These are phyloP conservation scores for Nicotiana sylvestris DNA, from an alignment of 257 asterid species.

Conservation along the genomic window DNA sequence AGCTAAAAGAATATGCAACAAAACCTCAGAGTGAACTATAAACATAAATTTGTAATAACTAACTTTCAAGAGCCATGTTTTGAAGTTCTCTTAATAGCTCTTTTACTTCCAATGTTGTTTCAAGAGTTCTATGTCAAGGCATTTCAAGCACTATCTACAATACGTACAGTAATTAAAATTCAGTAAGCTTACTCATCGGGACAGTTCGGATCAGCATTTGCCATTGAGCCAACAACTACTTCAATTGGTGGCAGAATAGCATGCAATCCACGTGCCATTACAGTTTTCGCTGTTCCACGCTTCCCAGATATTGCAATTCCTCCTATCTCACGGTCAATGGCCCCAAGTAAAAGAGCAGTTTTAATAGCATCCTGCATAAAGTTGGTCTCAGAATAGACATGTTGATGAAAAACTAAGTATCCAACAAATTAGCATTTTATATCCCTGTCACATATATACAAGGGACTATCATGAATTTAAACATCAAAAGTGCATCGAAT, in stretches of 20 bases:
- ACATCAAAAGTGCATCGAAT: not conserved
- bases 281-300: slow-evolving; percentile 97
- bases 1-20: not conserved
- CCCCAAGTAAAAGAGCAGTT: slow-evolving; percentile 97
- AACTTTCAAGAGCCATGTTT: slow-evolving; percentile 4
- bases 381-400: slow-evolving; percentile 16
- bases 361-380: slow-evolving; percentile 82
- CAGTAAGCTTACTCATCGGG: slow-evolving; percentile 75
- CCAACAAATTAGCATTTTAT: not conserved
- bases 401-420: not conserved
- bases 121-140: not conserved
- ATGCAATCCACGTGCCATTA: slow-evolving; percentile 98
- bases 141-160: not conserved
- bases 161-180: not conserved
- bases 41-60: not conserved
- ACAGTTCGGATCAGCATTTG: slow-evolving; percentile 76
- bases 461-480: not conserved
- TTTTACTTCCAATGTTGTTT: not conserved
- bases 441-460: not conserved
- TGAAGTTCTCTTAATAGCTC: not conserved
- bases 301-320: slow-evolving; percentile 97
- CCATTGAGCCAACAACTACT: slow-evolving; percentile 68
- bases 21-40: not conserved
- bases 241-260: slow-evolving; percentile 98
- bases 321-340: slow-evolving; percentile 91